Base-by-base conservation (phyloP, 306 rosid genomes). In the Canavalia ensiformis region DNA sequence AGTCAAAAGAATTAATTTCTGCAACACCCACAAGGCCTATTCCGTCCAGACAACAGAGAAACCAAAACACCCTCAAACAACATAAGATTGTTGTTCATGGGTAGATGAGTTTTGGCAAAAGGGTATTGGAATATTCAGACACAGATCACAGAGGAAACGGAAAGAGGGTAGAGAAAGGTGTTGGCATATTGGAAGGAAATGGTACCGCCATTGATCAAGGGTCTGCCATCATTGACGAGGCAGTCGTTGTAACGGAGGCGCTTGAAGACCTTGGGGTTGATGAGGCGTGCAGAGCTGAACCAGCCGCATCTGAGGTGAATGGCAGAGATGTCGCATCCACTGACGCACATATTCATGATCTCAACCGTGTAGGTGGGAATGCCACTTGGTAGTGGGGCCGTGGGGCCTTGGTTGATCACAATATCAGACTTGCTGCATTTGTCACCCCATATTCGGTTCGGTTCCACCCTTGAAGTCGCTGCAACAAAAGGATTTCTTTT, bases 281-380 rank as follows among this genome's bases (percentile, higher is more conserved):
- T 87, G 49, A 91, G 92, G 3, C 86, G 85, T 25, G 92, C 96
- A 1, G 99, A 95, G 90, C 98, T 93, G 81, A 93, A 95, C 99
- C 97, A 93, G 18, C 99, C 98, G 0, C 99, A 95, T 57, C 47
- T 78, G 66, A 95, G 66, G 80, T 91, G 99, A 50, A 95, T 90
- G 11, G 62, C 75, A 11, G 94, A 85, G 74, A 95, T 88, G 79
- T 85, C 86, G 75, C 99, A 95, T 7, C 96, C 98, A 30, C 86
- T 88, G 28, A 75, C 87, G 8, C 99, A 91, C 80, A 84, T 84
- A 56, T 95, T 95, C 84, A 78, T 81, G 28, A 95, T 92, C 81
- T 95, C 92, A 4, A 95, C 99, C 0, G 90, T 91, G 89, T 88
- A 91, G 2, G 94, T 82, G 5, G 99, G 99, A 33, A 95, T 93